phyloP scores from a whole-genome alignment of 2,329 filamentous ascomycete species.

The Penicillium sp. region DNA sequence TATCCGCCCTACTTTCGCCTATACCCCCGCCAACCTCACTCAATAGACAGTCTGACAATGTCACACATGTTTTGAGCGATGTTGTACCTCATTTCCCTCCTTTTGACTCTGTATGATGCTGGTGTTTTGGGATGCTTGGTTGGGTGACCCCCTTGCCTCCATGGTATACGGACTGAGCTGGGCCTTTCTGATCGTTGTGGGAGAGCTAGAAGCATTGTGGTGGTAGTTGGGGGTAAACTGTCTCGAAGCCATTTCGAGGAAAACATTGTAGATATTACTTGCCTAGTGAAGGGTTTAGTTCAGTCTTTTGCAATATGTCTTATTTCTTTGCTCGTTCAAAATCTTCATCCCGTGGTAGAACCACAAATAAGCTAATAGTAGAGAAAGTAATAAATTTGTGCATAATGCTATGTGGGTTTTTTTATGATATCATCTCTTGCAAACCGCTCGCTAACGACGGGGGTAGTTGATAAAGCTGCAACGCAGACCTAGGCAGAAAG shows the following conservation, averaged over 20 bases:
- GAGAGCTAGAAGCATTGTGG: constrained; percentile 8
- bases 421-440: constrained; percentile 8
- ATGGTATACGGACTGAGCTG: constrained; percentile 12
- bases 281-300: constrained; percentile 29
- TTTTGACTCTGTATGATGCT: constrained; percentile 11
- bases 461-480: constrained; percentile 22
- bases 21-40: constrained; percentile 63
- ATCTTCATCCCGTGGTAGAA: background rate
- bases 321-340: constrained; percentile 12
- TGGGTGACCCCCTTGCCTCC: constrained; percentile 10
- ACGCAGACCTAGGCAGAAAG: constrained; percentile 10
- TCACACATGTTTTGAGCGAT: constrained; percentile 11
- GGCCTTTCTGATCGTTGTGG: constrained; percentile 8
- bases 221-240: constrained; percentile 2
- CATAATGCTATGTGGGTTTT: constrained; percentile 5
- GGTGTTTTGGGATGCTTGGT: constrained; percentile 10
- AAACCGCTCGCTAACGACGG: constrained; percentile 13
- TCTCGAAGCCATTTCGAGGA: constrained; percentile 16
- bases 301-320: constrained; percentile 25
- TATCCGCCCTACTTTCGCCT: constrained; percentile 75
- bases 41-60: constrained; percentile 50
- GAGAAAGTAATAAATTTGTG: background rate
- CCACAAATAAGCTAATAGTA: background rate
- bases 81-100: constrained; percentile 9
- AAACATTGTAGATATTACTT: constrained; percentile 39